Evolutionary conservation across 352 stramenopile species (phyloP).

Genomic region (Elongisporangium senticosum): DNA sequence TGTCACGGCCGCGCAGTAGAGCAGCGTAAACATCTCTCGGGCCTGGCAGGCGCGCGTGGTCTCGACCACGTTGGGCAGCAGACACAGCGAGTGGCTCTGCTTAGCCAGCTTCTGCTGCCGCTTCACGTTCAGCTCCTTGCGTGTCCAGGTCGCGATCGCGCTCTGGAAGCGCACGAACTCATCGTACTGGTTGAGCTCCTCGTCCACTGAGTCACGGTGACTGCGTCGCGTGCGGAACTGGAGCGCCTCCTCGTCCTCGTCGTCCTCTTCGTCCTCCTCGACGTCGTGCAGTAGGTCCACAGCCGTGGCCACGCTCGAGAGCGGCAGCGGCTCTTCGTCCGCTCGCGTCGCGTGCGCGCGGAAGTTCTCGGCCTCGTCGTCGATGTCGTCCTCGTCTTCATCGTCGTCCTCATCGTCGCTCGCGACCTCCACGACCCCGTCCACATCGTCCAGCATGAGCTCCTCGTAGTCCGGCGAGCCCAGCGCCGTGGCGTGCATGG

Average conservation of each 20-base stretch:
- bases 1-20: conserved; percentile 24
- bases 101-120: conserved; percentile 19
- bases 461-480: neutral
- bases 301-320: conserved; percentile 12
- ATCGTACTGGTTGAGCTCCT: conserved; percentile 21
- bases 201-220: conserved; percentile 11
- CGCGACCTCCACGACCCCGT: neutral
- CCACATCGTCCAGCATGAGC: neutral
- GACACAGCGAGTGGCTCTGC: conserved; percentile 20
- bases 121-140: conserved; percentile 20
- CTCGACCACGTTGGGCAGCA: conserved; percentile 17
- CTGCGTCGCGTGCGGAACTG: conserved; percentile 3
- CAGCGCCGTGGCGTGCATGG: neutral
- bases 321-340: conserved; percentile 1
- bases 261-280: conserved; percentile 1
- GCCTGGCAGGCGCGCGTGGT: conserved; percentile 24
- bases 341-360: conserved; percentile 10
- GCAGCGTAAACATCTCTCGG: conserved; percentile 19
- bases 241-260: conserved; percentile 6
- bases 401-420: conserved; percentile 3
- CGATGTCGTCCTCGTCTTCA: conserved; percentile 9
- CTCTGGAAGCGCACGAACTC: conserved; percentile 31
- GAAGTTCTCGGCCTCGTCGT: conserved; percentile 12
- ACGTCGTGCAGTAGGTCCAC: conserved; percentile 7
- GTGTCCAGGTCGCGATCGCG: conserved; percentile 21